Evolutionary conservation across 2,329 filamentous ascomycete species (phyloP), one percentile per base, ranked within the genome.

Genomic region (Colletotrichum orbiculare): DNA sequence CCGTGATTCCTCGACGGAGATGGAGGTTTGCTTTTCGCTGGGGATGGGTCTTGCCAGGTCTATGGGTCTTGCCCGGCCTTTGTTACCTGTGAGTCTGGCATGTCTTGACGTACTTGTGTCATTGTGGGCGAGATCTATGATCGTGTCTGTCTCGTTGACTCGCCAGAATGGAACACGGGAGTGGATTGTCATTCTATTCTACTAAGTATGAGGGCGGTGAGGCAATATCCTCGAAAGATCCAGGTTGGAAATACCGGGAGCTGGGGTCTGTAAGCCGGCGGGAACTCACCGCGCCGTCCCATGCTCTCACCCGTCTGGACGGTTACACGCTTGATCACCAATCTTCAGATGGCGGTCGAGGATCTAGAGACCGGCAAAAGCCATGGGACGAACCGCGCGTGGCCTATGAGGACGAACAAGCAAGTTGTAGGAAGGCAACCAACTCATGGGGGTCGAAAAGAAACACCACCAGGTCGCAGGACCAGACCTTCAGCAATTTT

Each of bases 1-100:
- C 15, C 37, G 17, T 41, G 49, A 49, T 55, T 61, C 57, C 62
- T 57, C 61, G 62, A 50, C 12, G 62, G 39, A 61, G 62, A 61
- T 64, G 57, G 45, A 39, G 17, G 17, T 39, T 41, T 50, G 11
- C 39, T 49, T 60, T 49, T 49, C 15, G 13, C 15, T 13, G 12
- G 34, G n/a, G 41, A 64, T 12, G n/a, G 34, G n/a, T 35, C 15
- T 15, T 43, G 13, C 25, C 25, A 17, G 17, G 17, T 17, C 17
- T 17, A 17, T 17, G 17, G 17, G 25, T 25, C 25, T 25, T 25
- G 25, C 25, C 25, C 3, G 43, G 43, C 8, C 35, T 12, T 8
- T 13, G 12, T 17, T 45, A 17, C 45, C 35, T 60, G 42, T 8
- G 45, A 61, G 57, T 45, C 50, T 34, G 41, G 34, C 8, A 47